Percentiles rank a stretch among this genome's conserved stretches.
These are phyloP conservation scores for Peronosclerospora sorghi DNA, from an alignment of 352 stramenopile species.

Conservation along the genomic window DNA sequence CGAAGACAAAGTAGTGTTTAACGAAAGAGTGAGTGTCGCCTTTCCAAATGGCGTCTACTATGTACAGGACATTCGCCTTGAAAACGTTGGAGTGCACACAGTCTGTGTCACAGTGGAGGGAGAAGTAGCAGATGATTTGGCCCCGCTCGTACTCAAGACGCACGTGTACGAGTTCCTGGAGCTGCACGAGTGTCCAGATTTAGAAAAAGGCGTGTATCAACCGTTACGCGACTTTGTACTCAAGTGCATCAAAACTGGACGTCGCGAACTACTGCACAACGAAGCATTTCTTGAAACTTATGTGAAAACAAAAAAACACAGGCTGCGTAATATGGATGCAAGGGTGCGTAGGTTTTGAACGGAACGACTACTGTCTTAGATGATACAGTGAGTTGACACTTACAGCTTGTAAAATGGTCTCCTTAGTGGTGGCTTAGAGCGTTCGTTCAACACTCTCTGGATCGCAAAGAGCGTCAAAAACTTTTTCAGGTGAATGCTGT, in stretches of 20 bases:
- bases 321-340: conserved; percentile 56
- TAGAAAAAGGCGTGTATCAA: conserved; percentile 40
- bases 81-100: conserved; percentile 47
- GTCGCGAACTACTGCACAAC: conserved; percentile 42
- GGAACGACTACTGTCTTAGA: not conserved
- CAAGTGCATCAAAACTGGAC: conserved; percentile 23
- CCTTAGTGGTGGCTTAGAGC: conserved; percentile 59
- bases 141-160: conserved; percentile 47
- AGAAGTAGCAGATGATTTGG: conserved; percentile 31
- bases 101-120: conserved; percentile 53
- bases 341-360: conserved; percentile 27
- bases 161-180: conserved; percentile 79
- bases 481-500: conserved; percentile 32
- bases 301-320: conserved; percentile 45
- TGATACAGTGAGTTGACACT: not conserved
- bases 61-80: conserved; percentile 59
- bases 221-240: conserved; percentile 50
- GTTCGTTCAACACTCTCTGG: conserved; percentile 63
- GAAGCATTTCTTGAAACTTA: conserved; percentile 46
- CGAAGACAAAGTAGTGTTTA: conserved; percentile 68
- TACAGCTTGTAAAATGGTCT: not conserved
- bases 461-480: conserved; percentile 44
- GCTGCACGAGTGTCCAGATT: conserved; percentile 48
- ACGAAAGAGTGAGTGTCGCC: conserved; percentile 32
- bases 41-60: conserved; percentile 78